A percentile compares a stretch with the other conserved stretches of the same genome.
phyloP scores from a whole-genome alignment of 306 rosid genomes.

The Cicer yamashitae region DNA sequence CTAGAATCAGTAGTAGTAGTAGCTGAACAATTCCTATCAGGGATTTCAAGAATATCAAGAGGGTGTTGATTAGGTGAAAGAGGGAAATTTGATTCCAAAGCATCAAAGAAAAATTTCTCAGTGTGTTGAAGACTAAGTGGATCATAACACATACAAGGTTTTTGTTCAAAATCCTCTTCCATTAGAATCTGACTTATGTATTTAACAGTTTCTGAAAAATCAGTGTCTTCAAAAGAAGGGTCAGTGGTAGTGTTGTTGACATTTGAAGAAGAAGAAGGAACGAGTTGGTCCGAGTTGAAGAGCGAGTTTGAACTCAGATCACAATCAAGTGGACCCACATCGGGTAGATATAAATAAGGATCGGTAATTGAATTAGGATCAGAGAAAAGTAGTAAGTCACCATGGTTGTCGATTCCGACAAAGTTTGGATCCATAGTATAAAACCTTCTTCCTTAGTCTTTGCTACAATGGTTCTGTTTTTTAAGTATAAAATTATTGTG shows the following conservation, averaged over 20 bases:
- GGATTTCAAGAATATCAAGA: constrained; percentile 43
- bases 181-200: constrained; percentile 63
- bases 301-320: constrained; percentile 2
- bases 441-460: neutral
- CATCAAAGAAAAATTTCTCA: constrained; percentile 71
- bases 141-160: constrained; percentile 69
- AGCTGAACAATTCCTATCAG: constrained; percentile 24
- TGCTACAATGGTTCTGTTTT: neutral
- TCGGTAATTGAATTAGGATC: constrained; percentile 22
- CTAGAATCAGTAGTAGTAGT: constrained; percentile 27
- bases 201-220: constrained; percentile 52
- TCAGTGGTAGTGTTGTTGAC: constrained; percentile 2
- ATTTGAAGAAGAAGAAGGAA: neutral
- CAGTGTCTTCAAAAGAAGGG: constrained; percentile 46
- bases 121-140: constrained; percentile 63
- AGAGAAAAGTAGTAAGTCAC: neutral
- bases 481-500: too few relatives aligned
- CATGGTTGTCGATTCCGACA: neutral
- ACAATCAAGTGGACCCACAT: constrained; percentile 20
- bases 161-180: constrained; percentile 75
- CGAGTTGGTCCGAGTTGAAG: neutral
- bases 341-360: constrained; percentile 1
- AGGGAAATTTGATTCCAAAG: constrained; percentile 49
- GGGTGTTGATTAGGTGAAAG: constrained; percentile 58
- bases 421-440: constrained; percentile 51